phyloP scores from a whole-genome alignment of 2,329 filamentous ascomycete genomes.

The Verticillium dahliae region DNA sequence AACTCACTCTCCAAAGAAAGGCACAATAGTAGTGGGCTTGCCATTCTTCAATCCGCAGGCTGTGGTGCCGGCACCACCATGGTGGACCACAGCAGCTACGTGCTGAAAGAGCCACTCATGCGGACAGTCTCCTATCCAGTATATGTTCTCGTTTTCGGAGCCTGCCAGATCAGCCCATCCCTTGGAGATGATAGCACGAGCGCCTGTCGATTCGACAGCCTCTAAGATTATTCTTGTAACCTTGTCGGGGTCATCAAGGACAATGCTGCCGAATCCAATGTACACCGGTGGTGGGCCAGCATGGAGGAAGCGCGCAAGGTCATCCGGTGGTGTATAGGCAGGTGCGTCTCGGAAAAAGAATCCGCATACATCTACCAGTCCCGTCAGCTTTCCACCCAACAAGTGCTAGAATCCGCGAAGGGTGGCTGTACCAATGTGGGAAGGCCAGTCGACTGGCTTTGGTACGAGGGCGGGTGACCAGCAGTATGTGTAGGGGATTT shows the following conservation, averaged over 20 bases:
- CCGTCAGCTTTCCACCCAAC: conserved; percentile 56
- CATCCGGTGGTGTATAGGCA: conserved; percentile 58
- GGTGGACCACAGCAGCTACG: conserved; percentile 78
- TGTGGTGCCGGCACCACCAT: conserved; percentile 82
- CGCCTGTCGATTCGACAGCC: conserved; percentile 57
- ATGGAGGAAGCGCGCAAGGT: conserved; percentile 59
- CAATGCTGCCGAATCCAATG: conserved; percentile 78
- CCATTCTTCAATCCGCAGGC: conserved; percentile 76
- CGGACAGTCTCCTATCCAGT: conserved; percentile 78
- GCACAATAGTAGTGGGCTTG: conserved; percentile 74
- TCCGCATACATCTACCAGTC: conserved; percentile 64
- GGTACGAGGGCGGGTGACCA: conserved; percentile 81
- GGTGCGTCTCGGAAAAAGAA: conserved; percentile 71
- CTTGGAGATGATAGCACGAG: conserved; percentile 77
- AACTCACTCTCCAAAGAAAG: conserved; percentile 67
- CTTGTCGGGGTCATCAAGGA: conserved; percentile 67
- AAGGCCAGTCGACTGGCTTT: conserved; percentile 51
- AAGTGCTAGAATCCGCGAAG: conserved; percentile 13
- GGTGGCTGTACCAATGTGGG: conserved; percentile 38
- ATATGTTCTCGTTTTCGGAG: conserved; percentile 70
- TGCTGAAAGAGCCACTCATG: conserved; percentile 86
- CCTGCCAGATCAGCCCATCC: conserved; percentile 83
- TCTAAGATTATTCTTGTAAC: conserved; percentile 69
- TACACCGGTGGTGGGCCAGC: conserved; percentile 69
- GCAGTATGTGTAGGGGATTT: conserved; percentile 83